These are phyloP conservation scores for Funneliformis geosporum DNA, from an alignment of 192 early-diverging fungal genomes.

Conservation along the genomic window DNA sequence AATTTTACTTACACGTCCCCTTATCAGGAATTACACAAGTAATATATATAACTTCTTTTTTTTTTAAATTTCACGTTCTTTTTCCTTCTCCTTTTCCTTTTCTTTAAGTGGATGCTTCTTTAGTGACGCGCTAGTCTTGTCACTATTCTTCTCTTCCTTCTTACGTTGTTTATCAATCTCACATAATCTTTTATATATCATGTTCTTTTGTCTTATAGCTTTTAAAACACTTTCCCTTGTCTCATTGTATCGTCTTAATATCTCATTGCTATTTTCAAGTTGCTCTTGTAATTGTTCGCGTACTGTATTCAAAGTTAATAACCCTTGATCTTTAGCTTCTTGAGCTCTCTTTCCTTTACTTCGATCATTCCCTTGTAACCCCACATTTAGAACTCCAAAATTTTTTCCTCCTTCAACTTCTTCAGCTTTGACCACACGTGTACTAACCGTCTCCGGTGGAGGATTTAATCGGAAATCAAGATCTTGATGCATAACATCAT, in stretches of 20 bases:
- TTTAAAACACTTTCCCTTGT: not conserved
- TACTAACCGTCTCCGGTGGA: constrained; percentile 20
- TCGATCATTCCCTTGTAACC: constrained; percentile 27
- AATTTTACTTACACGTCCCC: no score
- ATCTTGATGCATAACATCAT: constrained; percentile 64
- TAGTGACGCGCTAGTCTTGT: not conserved
- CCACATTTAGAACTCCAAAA: constrained; percentile 28
- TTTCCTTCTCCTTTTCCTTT: not conserved
- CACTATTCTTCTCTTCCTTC: not conserved
- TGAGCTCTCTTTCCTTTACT: constrained; percentile 19
- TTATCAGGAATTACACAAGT: no score
- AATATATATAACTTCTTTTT: not conserved
- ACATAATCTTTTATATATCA: not conserved
- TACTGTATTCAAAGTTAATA: constrained; percentile 5
- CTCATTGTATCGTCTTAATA: constrained; percentile 2
- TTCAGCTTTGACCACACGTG: constrained; percentile 22
- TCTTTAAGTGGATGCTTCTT: not conserved
- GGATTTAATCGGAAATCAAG: constrained; percentile 42
- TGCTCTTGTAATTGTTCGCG: constrained; percentile 22
- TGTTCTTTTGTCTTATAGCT: not conserved
- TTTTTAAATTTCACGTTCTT: not conserved
- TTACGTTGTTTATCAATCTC: not conserved
- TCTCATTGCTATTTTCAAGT: constrained; percentile 1
- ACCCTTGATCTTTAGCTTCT: constrained; percentile 28
- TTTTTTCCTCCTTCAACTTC: constrained; percentile 26